Evolutionary conservation across 2,329 filamentous ascomycete species (phyloP).

Genomic region (Aspergillus candidus): DNA sequence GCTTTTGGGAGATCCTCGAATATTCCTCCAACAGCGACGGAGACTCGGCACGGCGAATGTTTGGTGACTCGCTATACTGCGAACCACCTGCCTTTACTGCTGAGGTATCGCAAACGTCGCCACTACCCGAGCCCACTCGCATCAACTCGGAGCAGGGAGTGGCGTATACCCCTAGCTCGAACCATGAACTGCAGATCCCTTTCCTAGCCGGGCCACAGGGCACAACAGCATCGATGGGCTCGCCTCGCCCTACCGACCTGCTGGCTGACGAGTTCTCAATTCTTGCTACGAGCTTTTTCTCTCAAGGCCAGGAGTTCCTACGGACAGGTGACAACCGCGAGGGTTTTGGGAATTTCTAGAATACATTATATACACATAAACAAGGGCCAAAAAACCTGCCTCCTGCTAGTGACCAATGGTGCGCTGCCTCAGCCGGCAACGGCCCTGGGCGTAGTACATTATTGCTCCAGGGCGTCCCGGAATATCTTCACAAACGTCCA

Average conservation of each 20-base stretch:
- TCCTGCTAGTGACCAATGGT: not conserved
- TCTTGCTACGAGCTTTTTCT: slow-evolving; percentile 45
- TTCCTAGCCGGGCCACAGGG: slow-evolving; percentile 13
- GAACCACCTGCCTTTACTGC: slow-evolving; percentile 20
- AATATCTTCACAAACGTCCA: slow-evolving; percentile 46
- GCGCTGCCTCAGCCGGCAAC: too few relatives aligned
- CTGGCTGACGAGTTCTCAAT: slow-evolving; percentile 42
- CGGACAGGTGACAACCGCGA: slow-evolving; percentile 35
- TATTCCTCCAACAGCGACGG: slow-evolving; percentile 40
- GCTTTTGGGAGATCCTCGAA: slow-evolving; percentile 47
- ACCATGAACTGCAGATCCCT: slow-evolving; percentile 15
- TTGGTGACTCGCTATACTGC: slow-evolving; percentile 36
- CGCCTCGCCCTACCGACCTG: slow-evolving; percentile 20
- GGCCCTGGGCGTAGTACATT: not conserved
- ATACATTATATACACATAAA: not conserved
- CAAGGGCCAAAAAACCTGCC: not conserved
- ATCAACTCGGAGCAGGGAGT: slow-evolving; percentile 21
- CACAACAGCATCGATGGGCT: slow-evolving; percentile 13
- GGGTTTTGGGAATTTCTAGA: slow-evolving; percentile 27
- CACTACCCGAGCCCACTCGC: slow-evolving; percentile 40
- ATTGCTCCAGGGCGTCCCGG: slow-evolving; percentile 23
- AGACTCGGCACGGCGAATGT: slow-evolving; percentile 33
- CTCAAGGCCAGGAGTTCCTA: slow-evolving; percentile 40
- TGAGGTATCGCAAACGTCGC: slow-evolving; percentile 40
- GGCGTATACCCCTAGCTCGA: slow-evolving; percentile 12